Percentiles rank a stretch among this genome's conserved stretches.
Conservation (phyloP, 73 alveolate species). For the Paramecium tetraurelia region DNA sequence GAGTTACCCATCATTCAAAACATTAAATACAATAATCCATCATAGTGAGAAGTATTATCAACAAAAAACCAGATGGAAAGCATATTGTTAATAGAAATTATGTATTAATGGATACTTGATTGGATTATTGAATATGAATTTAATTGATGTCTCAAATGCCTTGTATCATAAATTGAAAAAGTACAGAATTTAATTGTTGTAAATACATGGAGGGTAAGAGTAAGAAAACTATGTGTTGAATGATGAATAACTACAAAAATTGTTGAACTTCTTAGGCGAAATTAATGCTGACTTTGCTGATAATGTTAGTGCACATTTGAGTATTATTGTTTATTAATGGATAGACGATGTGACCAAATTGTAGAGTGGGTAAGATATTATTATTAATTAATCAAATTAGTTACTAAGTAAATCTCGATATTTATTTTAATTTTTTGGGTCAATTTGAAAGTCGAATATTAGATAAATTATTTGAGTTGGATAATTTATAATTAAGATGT, state of each 20-base stretch:
- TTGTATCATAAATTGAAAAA: slow-evolving; percentile 31
- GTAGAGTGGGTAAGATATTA: slow-evolving; percentile 22
- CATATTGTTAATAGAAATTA: not conserved
- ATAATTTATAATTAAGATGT: not conserved
- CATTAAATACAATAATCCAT: not conserved
- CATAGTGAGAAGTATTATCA: not conserved
- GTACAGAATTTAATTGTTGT: not conserved
- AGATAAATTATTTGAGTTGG: not conserved
- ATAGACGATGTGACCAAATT: slow-evolving; percentile 14
- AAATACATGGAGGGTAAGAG: slow-evolving; percentile 5
- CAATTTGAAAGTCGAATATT: not conserved
- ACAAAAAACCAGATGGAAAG: not conserved
- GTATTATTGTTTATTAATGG: not conserved
- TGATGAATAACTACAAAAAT: slow-evolving; percentile 27
- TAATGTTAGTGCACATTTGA: not conserved
- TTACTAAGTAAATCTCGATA: not conserved
- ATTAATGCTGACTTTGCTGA: not conserved
- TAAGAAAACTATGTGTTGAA: not conserved
- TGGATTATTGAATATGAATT: not conserved
- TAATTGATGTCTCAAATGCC: slow-evolving; percentile 35
- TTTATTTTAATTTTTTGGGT: slow-evolving; percentile 4
- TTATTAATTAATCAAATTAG: not conserved
- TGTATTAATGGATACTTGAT: not conserved
- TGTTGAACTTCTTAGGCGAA: not conserved
- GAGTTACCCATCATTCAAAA: not conserved